Percentiles rank a stretch among this genome's conserved stretches.
Conservation (phyloP, 345 rosid species). For the Eucalyptus polybractea region DNA sequence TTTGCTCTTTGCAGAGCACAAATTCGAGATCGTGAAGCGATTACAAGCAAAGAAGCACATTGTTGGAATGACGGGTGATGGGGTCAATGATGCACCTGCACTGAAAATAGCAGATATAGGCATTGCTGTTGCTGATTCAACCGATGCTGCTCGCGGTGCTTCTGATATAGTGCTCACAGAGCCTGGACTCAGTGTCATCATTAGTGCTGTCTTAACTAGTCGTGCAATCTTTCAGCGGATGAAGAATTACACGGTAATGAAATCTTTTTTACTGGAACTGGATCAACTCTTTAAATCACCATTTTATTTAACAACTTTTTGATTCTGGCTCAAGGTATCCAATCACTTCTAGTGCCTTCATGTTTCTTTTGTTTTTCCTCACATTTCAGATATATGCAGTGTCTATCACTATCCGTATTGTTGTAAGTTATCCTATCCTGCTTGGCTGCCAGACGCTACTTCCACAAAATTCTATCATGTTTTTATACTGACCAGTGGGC, state of each 20-base stretch:
- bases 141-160: slow-evolving; percentile 90
- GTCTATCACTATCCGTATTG: slow-evolving; percentile 84
- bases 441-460: neutral
- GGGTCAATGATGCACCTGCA: slow-evolving; percentile 92
- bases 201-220: slow-evolving; percentile 87
- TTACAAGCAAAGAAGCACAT: slow-evolving; percentile 73
- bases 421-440: slow-evolving; percentile 19
- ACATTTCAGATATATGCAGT: slow-evolving; percentile 61
- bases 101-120: slow-evolving; percentile 85
- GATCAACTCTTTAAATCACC: neutral
- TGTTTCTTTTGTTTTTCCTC: neutral
- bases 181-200: slow-evolving; percentile 87
- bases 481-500: neutral
- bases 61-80: slow-evolving; percentile 95
- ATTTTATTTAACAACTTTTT: neutral
- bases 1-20: slow-evolving; percentile 47
- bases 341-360: neutral
- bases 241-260: slow-evolving; percentile 77
- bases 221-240: slow-evolving; percentile 91
- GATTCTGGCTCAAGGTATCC: neutral
- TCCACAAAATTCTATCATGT: neutral
- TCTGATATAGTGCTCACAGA: slow-evolving; percentile 89
- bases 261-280: neutral
- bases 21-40: slow-evolving; percentile 71
- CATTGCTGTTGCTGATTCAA: slow-evolving; percentile 87